Evolutionary conservation across 2,329 filamentous ascomycete genomes (phyloP), one percentile per base, ranked within the genome.

Genomic region (Verticillium nubilum): DNA sequence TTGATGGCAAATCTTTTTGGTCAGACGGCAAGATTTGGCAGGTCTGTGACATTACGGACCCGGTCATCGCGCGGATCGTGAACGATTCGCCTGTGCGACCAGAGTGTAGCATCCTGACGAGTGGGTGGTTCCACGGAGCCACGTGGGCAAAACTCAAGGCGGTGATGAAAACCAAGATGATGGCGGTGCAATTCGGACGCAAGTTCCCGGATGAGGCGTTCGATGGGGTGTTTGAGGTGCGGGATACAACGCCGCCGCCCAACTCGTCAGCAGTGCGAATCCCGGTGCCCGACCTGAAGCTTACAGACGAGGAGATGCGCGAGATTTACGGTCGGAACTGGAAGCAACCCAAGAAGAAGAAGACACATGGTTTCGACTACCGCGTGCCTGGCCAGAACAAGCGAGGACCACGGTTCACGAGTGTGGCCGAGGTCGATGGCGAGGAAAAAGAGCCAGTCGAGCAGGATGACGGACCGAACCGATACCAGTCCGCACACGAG

Each of bases 1-100:
- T 97, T 73, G 91, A 96, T 62, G 94, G 94, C 54, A 80, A 86
- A 61, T 83, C 82, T 2, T 85, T 94, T 58, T 85, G 86, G 17
- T 83, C 85, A 1, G 92, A 97, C 68, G 92, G 92, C 42, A 95
- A 95, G 68, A 88, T 95, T 56, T 99, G 92, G 89, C 95, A 98
- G 78, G 84, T 96, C 27, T 96, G 92, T 75, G 95, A 99, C 72
- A 88, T 98, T 58, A 89, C 86, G 0, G 94, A 98, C 67, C 90
- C 92, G 0, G 69, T 93, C 1, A 78, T 98, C 1, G 76, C 78
- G 1, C 73, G 78, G 12, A 76, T 97, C 3, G 80, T 97, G 42
- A 81, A 86, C 23, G 83, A 85, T 0, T 79, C 86, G 0, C 79
- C 85, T 5, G 74, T 89, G 25, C 81, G 86, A 4, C 69, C 76